phyloP scores from a whole-genome alignment of 2,329 filamentous ascomycete species.

The Aureobasidium sp. region DNA sequence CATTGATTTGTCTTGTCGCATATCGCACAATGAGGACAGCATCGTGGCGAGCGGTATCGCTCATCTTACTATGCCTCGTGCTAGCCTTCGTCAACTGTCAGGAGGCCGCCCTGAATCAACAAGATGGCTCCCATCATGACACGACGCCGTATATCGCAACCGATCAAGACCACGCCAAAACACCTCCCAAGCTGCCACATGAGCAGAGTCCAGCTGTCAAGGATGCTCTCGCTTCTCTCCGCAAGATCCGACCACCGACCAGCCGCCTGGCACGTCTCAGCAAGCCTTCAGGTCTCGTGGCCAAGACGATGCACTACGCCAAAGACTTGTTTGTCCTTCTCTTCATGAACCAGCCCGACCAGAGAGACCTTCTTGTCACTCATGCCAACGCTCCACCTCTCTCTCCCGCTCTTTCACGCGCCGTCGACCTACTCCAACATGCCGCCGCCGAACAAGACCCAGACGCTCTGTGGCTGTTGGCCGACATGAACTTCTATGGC shows the following conservation, averaged over 20 bases:
- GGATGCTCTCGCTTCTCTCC: constrained; percentile 33
- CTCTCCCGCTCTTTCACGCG: constrained; percentile 44
- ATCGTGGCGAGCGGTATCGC: constrained; percentile 7
- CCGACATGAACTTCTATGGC: constrained; percentile 93
- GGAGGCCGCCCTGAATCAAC: neutral
- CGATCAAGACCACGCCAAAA: neutral
- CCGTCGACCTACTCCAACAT: constrained; percentile 49
- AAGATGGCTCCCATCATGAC: neutral
- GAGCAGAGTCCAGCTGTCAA: constrained; percentile 25
- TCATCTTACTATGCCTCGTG: neutral
- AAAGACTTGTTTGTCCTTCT: constrained; percentile 54
- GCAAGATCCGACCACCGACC: constrained; percentile 32
- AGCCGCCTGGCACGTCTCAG: constrained; percentile 28
- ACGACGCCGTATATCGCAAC: neutral
- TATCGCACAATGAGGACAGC: neutral
- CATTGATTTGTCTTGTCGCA: neutral
- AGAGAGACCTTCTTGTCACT: constrained; percentile 34
- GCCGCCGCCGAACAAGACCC: constrained; percentile 53
- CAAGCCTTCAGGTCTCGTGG: constrained; percentile 50
- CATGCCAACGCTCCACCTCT: constrained; percentile 34
- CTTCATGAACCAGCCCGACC: constrained; percentile 54
- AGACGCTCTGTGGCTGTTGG: constrained; percentile 82
- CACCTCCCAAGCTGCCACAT: neutral
- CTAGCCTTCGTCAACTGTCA: constrained; percentile 7
- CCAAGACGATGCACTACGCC: constrained; percentile 50